phyloP scores from a whole-genome alignment of 805 yeast species.

The Candida hungchunana region DNA sequence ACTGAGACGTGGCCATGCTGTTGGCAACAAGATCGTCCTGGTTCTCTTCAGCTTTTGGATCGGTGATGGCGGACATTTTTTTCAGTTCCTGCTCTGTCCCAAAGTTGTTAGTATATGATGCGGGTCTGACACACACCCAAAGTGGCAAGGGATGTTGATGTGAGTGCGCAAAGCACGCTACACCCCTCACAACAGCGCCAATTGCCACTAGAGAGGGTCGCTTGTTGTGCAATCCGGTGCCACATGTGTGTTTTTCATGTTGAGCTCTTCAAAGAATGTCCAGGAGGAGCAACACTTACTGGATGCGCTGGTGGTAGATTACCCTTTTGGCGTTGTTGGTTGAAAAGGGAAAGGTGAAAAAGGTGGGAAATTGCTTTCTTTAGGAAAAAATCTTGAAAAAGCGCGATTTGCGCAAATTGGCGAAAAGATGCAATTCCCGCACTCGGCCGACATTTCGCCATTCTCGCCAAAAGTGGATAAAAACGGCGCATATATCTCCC shows the following conservation, averaged over 20 bases:
- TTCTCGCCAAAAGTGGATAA: conserved; percentile 2
- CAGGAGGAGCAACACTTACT: no score
- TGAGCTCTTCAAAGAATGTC: no score
- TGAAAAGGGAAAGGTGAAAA: conserved; percentile 15
- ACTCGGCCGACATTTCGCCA: not conserved
- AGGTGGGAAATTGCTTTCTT: conserved; percentile 4
- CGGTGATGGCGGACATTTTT: conserved; percentile 26
- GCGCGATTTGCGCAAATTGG: conserved; percentile 12
- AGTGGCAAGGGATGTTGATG: no score
- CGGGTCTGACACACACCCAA: no score
- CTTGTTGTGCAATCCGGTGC: no score
- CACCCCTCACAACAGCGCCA: no score
- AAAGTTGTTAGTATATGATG: conserved; percentile 10
- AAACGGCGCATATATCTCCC: conserved; percentile 1
- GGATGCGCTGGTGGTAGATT: no score
- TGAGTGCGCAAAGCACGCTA: no score
- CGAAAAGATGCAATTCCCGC: conserved; percentile 2
- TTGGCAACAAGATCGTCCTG: conserved; percentile 24
- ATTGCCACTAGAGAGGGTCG: no score
- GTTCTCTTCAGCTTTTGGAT: conserved; percentile 21
- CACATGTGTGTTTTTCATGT: no score
- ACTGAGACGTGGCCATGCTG: conserved; percentile 6
- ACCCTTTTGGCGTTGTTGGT: conserved; percentile 13
- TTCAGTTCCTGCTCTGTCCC: no score
- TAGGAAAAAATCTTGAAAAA: conserved; percentile 16